Percentiles rank a stretch among this genome's conserved stretches.
Evolutionary conservation across 2,329 filamentous ascomycete genomes (phyloP).

Genomic region (Alternaria arborescens): DNA sequence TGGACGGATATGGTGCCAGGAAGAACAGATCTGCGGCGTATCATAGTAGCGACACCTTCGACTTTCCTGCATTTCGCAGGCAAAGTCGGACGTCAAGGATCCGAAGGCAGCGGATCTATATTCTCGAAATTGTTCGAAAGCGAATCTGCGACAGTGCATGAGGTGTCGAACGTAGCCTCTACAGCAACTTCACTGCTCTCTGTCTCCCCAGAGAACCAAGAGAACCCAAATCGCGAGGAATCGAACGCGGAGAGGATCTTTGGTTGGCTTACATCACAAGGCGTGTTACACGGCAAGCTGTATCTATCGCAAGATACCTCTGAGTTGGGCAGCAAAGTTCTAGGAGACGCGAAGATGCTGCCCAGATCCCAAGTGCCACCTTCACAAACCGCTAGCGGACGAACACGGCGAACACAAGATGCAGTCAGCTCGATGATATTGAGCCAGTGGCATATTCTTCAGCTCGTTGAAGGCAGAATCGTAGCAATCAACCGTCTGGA

Average conservation of each 20-base stretch:
- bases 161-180: conserved; percentile 68
- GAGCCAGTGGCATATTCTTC: conserved; percentile 92
- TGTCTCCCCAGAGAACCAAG: conserved; percentile 76
- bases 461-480: conserved; percentile 81
- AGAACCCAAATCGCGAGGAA: conserved; percentile 61
- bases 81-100: conserved; percentile 73
- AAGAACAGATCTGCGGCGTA: conserved; percentile 75
- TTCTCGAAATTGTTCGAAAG: conserved; percentile 89
- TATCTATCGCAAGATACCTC: conserved; percentile 67
- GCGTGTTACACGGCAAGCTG: conserved; percentile 86
- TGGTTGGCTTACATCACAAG: conserved; percentile 89
- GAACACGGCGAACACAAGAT: conserved; percentile 73
- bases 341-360: conserved; percentile 80
- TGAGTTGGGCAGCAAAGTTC: conserved; percentile 76
- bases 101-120: conserved; percentile 83
- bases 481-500: conserved; percentile 88
- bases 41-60: conserved; percentile 81
- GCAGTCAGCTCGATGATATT: conserved; percentile 81
- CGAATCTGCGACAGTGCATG: conserved; percentile 80
- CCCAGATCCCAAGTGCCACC: conserved; percentile 76
- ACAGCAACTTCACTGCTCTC: conserved; percentile 72
- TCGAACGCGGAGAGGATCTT: conserved; percentile 74
- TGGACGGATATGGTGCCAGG: conserved; percentile 79
- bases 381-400: conserved; percentile 69
- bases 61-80: conserved; percentile 84